Evolutionary conservation across 176 grass and related monocot genomes (phyloP).

Genomic region (Cenchrus fungigraminus): DNA sequence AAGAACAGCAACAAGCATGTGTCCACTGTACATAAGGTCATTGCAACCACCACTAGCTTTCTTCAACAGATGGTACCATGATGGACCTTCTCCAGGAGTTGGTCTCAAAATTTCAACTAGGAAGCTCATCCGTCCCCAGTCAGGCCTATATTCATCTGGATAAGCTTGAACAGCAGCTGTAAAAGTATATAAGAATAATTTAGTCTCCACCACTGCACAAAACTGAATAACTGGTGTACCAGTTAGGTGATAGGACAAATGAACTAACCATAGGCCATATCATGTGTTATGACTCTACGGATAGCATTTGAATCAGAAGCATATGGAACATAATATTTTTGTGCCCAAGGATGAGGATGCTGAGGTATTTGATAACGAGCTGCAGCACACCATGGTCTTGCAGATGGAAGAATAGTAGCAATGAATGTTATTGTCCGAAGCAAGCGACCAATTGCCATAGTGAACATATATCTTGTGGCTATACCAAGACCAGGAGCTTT

Average conservation of each 20-base stretch:
- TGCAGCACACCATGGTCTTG: slow-evolving; percentile 80
- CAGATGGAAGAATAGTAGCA: slow-evolving; percentile 83
- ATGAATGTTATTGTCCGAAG: slow-evolving; percentile 81
- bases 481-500: slow-evolving; percentile 90
- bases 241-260: slow-evolving; percentile 20
- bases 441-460: slow-evolving; percentile 77
- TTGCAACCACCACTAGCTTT: slow-evolving; percentile 91
- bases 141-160: slow-evolving; percentile 63
- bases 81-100: slow-evolving; percentile 73
- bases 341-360: slow-evolving; percentile 88
- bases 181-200: slow-evolving; percentile 14
- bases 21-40: slow-evolving; percentile 94
- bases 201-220: background rate
- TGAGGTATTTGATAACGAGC: slow-evolving; percentile 70
- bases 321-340: slow-evolving; percentile 91
- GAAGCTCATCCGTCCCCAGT: slow-evolving; percentile 88
- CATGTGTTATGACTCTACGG: slow-evolving; percentile 63
- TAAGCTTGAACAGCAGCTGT: slow-evolving; percentile 63
- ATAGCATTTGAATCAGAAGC: slow-evolving; percentile 72
- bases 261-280: slow-evolving; percentile 80
- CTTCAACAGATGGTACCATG: slow-evolving; percentile 88
- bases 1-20: slow-evolving; percentile 91
- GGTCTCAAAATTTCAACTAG: slow-evolving; percentile 83
- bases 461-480: slow-evolving; percentile 89
- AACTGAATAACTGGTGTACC: background rate